Conservation (phyloP, 2,329 filamentous ascomycete genomes). For the Fusarium udum region DNA sequence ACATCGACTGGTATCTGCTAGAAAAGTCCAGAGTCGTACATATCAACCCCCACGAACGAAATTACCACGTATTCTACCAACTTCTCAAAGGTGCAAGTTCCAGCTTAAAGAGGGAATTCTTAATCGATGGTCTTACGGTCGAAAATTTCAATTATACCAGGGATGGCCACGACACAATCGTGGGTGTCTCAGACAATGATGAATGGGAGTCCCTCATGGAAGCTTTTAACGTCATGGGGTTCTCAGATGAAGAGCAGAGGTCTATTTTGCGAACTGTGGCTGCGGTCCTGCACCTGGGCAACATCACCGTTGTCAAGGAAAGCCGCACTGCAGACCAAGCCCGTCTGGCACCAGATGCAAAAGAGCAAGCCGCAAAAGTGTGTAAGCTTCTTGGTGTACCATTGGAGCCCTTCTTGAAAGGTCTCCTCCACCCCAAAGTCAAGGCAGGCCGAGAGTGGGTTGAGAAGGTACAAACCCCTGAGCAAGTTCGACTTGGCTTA, state of each 20-base stretch:
- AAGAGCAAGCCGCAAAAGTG: constrained; percentile 78
- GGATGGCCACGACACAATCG: constrained; percentile 90
- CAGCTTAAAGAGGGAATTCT: constrained; percentile 77
- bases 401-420: constrained; percentile 85
- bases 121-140: constrained; percentile 78
- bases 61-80: constrained; percentile 98
- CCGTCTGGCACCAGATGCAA: constrained; percentile 78
- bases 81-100: constrained; percentile 84
- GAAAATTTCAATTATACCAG: constrained; percentile 92
- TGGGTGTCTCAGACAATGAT: constrained; percentile 86
- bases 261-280: constrained; percentile 88
- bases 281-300: constrained; percentile 91
- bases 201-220: constrained; percentile 93
- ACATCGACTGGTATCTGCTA: constrained; percentile 97
- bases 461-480: constrained; percentile 96
- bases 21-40: constrained; percentile 98
- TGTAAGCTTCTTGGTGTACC: constrained; percentile 87
- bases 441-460: constrained; percentile 98
- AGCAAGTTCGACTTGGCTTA: constrained; percentile 89
- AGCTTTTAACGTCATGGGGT: constrained; percentile 94
- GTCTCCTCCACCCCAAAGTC: constrained; percentile 89
- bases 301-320: constrained; percentile 89
- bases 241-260: constrained; percentile 83
- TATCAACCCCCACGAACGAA: constrained; percentile 87
- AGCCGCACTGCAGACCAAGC: constrained; percentile 93